Base-by-base conservation (phyloP, 2,329 filamentous ascomycete genomes). In the Mycosphaerella sp. region DNA sequence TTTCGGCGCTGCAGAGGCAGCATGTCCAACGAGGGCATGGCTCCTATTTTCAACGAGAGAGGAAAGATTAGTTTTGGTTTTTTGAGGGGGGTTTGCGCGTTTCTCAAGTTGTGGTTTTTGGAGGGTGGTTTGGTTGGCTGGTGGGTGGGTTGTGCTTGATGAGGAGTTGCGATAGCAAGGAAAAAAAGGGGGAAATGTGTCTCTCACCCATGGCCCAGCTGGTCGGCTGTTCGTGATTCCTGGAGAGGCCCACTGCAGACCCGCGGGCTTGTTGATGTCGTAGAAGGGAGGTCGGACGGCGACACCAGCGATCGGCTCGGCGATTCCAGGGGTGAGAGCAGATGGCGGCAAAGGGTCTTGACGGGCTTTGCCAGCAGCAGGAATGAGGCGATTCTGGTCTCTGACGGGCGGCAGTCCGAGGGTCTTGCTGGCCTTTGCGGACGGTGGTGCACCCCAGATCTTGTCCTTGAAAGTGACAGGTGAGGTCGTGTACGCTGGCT, bases 11-110 rank as follows among this genome's bases (percentile, higher is more conserved):
- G 37, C 63, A 66, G 4, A 35, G 14, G 35, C 63, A 65, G 55
- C 64, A 66, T 8, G 54, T 59, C 64, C 64, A 66, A 9, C 62
- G 55, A 44, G 62, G 64, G 8, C 44, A 44, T 43, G 40, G 50
- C 13, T 47, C 46, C 62, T 7, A 32, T 10, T 32, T 5, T 32
- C 30, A 5, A 5, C 2, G 30, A n/a, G 4, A 3, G n/a, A 10
- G 2, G 3, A 14, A 16, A 8, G 14, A 5, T 42, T n/a, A n/a
- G 14, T n/a, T 14, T 6, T n/a, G 21, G 14, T 4, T 41, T 18
- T 7, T 8, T 14, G 21, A 13, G 10, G n/a, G n/a, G n/a, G n/a
- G n/a, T n/a, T n/a, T n/a, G n/a, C n/a, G n/a, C n/a, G n/a, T n/a
- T n/a, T n/a, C n/a, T n/a, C n/a, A n/a, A n/a, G n/a, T n/a, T n/a